Evolutionary conservation across 2,329 filamentous ascomycete genomes (phyloP), one percentile per base, ranked within the genome.

Genomic region (Shiraia sp.): DNA sequence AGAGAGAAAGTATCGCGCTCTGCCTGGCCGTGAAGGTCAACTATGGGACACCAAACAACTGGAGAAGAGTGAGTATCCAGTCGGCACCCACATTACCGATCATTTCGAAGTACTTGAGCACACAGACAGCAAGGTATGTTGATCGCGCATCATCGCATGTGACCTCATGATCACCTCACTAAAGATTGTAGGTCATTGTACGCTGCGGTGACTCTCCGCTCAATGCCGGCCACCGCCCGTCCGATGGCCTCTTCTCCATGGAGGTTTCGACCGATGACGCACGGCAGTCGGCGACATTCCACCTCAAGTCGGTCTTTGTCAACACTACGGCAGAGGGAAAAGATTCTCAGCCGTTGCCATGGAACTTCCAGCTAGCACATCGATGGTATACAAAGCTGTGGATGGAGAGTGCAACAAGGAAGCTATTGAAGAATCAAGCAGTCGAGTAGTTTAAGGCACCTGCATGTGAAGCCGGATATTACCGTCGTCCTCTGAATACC

Each of bases 91-190:
- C 25, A 69, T 72, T 49, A 63, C 59, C 19, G 69, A 72, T 55
- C 68, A 72, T 48, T 72, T 72, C 31, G 69, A 72, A 57, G 69
- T 72, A n/a, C 45, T 72, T 27, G 61, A 69, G 17, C 60, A 66
- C 36, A 50, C 49, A 8, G 43, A 51, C 9, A 59, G 68, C 9
- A 70, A 66, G 66, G 69, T 71, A 50, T 16, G 60, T 40, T 26
- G 22, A 2, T 13, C 24, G 13, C 19, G 10, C 19, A 17, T 33
- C n/a, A 15, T 14, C 15, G 28, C 6, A 10, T 26, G 9, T 23
- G 25, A n/a, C 26, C 28, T 19, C 2, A 22, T 7, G n/a, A 8
- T 24, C 28, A n/a, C n/a, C n/a, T n/a, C n/a, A n/a, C n/a, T n/a
- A n/a, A n/a, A n/a, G n/a, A n/a, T n/a, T n/a, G n/a, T n/a, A 68